Evolutionary conservation across 2,329 filamentous ascomycete species (phyloP).

Genomic region (Aspergillus latus): DNA sequence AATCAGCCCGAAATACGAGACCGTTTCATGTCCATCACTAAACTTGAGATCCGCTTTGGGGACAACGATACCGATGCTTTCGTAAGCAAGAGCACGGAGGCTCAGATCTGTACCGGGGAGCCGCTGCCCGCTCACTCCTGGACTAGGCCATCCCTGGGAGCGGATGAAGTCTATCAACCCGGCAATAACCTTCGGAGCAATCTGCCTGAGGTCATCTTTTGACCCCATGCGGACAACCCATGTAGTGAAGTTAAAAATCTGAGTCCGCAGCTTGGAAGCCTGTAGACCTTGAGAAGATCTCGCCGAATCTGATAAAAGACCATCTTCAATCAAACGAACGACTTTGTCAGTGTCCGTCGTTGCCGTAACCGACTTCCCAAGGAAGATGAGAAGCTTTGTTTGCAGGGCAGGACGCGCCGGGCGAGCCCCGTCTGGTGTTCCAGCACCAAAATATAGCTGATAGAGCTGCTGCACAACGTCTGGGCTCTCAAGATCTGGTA

Average conservation of each 20-base stretch:
- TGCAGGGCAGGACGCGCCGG: slow-evolving; percentile 67
- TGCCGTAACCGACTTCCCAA: slow-evolving; percentile 74
- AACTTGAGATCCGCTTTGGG: slow-evolving; percentile 43
- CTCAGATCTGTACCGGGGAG: slow-evolving; percentile 60
- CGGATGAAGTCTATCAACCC: slow-evolving; percentile 72
- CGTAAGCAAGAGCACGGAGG: slow-evolving; percentile 79
- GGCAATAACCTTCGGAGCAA: slow-evolving; percentile 68
- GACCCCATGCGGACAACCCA: slow-evolving; percentile 79
- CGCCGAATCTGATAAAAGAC: slow-evolving; percentile 53
- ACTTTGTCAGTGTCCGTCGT: slow-evolving; percentile 69
- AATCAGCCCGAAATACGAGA: slow-evolving; percentile 54
- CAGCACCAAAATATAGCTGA: slow-evolving; percentile 67
- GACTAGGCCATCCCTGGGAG: slow-evolving; percentile 77
- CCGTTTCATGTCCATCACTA: slow-evolving; percentile 33
- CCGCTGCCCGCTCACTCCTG: slow-evolving; percentile 54
- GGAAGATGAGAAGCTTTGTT: slow-evolving; percentile 70
- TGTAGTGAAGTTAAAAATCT: slow-evolving; percentile 81
- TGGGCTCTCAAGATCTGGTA: slow-evolving; percentile 66
- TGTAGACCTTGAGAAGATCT: slow-evolving; percentile 63
- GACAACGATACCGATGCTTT: slow-evolving; percentile 81
- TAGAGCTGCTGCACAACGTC: slow-evolving; percentile 66
- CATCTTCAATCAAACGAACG: slow-evolving; percentile 65
- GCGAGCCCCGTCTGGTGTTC: slow-evolving; percentile 41
- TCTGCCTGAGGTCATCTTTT: slow-evolving; percentile 57
- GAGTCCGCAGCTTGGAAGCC: slow-evolving; percentile 73